phyloP scores from a whole-genome alignment of 2,329 filamentous ascomycete species.

The Aspergillus felis region DNA sequence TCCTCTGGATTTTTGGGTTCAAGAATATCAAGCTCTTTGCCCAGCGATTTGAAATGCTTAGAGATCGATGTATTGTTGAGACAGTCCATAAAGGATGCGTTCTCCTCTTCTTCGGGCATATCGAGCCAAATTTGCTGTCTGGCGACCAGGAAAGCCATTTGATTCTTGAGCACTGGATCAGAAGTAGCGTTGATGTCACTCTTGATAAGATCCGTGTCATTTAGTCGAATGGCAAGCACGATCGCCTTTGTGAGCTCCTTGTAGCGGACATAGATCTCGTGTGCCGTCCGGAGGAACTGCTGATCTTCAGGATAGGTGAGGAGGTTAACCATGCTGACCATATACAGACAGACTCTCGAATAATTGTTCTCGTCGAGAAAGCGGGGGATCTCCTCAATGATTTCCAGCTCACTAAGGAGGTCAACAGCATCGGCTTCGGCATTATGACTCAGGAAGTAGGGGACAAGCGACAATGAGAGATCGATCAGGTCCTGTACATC shows the following conservation, averaged over 20 bases:
- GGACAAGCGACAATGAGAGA: constrained; percentile 78
- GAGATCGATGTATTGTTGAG: constrained; percentile 83
- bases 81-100: constrained; percentile 73
- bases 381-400: constrained; percentile 85
- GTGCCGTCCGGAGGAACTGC: constrained; percentile 86
- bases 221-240: constrained; percentile 86
- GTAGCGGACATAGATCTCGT: constrained; percentile 90
- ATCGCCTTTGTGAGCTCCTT: constrained; percentile 92
- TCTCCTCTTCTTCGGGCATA: constrained; percentile 61
- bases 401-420: constrained; percentile 93
- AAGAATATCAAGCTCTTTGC: constrained; percentile 92
- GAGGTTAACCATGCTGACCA: constrained; percentile 98
- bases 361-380: constrained; percentile 95
- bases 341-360: constrained; percentile 88
- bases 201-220: constrained; percentile 78
- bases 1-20: constrained; percentile 97
- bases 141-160: constrained; percentile 88
- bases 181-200: constrained; percentile 74
- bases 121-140: constrained; percentile 86
- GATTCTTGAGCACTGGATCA: constrained; percentile 81
- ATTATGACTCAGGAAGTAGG: constrained; percentile 94
- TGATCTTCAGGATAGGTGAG: constrained; percentile 98
- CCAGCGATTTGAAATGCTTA: constrained; percentile 89
- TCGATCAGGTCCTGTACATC: constrained; percentile 79
- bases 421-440: constrained; percentile 98